Percentiles rank a stretch among this genome's conserved stretches.
Evolutionary conservation across 192 early-diverging fungal species (phyloP).

Genomic region (Mycoemilia scoparia): DNA sequence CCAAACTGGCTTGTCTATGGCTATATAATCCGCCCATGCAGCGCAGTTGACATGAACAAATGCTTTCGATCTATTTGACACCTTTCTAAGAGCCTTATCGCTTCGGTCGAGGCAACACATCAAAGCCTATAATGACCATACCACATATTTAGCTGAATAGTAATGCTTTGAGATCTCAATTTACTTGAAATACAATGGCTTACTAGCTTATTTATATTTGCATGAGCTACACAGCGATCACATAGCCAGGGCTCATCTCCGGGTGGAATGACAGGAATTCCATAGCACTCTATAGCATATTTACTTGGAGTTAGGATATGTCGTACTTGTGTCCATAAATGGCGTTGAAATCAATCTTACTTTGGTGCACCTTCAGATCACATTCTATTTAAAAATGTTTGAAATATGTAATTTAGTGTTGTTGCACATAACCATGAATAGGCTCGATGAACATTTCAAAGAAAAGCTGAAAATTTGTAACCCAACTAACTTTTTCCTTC

Average conservation of each 20-base stretch:
- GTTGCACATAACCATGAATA: too few relatives aligned
- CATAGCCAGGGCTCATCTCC: slow-evolving; percentile 28
- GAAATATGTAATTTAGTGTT: too few relatives aligned
- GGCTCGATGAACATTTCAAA: too few relatives aligned
- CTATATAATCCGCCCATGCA: slow-evolving; percentile 14
- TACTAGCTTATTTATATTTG: too few relatives aligned
- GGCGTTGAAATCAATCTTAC: too few relatives aligned
- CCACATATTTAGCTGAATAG: slow-evolving; percentile 1
- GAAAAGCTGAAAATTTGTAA: too few relatives aligned
- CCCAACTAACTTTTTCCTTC: slow-evolving; percentile 19
- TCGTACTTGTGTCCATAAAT: too few relatives aligned
- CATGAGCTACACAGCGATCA: slow-evolving; percentile 13
- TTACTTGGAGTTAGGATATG: too few relatives aligned
- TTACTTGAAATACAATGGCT: slow-evolving; percentile 9
- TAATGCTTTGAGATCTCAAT: neutral
- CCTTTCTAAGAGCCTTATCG: slow-evolving; percentile 13
- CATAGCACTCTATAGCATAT: slow-evolving; percentile 25
- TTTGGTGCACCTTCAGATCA: too few relatives aligned
- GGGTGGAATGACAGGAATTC: slow-evolving; percentile 14
- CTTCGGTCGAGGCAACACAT: slow-evolving; percentile 27
- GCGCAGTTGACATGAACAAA: slow-evolving; percentile 27
- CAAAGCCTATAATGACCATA: slow-evolving; percentile 9
- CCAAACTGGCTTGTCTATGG: too few relatives aligned
- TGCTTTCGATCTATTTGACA: too few relatives aligned
- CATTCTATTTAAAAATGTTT: too few relatives aligned